Base-by-base conservation (phyloP, 2,329 filamentous ascomycete genomes). In the Didymella sp. region DNA sequence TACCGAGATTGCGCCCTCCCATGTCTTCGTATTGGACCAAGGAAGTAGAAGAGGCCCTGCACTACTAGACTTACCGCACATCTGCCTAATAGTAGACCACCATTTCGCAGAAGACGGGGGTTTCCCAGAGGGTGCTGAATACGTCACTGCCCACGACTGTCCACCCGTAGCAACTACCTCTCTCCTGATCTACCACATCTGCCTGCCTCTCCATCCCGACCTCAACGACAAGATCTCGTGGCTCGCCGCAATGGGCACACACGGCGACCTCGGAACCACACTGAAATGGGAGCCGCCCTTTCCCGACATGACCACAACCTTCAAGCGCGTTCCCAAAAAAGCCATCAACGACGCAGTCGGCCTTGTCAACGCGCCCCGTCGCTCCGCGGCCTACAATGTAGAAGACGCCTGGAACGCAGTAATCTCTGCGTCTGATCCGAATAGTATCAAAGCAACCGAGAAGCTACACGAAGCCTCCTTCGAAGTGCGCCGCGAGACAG, bases 241-340 rank as follows among this genome's bases (percentile, higher is more conserved):
- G 83, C 78, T 89, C 0, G 87, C 85, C 51, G 81, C 81, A 2
- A 80, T 89, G 60, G 88, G 88, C 8, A 89, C 87, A 0, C 85
- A 89, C 59, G 87, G 87, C 2, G 87, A 90, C 60, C 77, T 90
- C 0, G 87, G 87, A 13, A 88, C 83, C 35, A 81, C 81, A 0
- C 60, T 89, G 15, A 89, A 88, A 68, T 89, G 87, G 87, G 76
- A 84, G 21, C 80, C 82, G 0, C 87, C 87, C 0, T 89, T 90
- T 60, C 87, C 87, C 1, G 84, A 89, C 58, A 88, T 89, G 85
- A 79, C 77, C 17, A 71, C 78, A 1, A 82, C 82, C 0, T 85
- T 89, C 63, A 88, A 88, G 63, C 76, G 71, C 13, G 79, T 87
- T 64, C 84, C 85, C 0, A 89, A 87, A 63, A 88, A 86, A 61